These are phyloP conservation scores for Dissoconium aciculare DNA, from an alignment of 2,329 filamentous ascomycete species.

Conservation along the genomic window DNA sequence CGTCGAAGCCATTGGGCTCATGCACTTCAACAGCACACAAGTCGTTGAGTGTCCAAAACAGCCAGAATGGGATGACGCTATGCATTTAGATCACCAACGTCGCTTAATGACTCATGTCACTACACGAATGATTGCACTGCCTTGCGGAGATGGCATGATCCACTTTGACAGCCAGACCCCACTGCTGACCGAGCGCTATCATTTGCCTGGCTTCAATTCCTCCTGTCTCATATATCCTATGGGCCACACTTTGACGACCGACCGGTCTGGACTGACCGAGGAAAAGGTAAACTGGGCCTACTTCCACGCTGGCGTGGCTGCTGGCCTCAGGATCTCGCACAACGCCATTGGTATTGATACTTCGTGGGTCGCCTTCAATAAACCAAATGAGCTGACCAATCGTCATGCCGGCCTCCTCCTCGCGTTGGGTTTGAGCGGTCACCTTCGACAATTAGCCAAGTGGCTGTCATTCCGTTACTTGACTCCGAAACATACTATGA, in stretches of 20 bases:
- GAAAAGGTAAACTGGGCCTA: conserved; percentile 98
- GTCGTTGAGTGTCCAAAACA: conserved; percentile 62
- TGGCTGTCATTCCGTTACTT: conserved; percentile 99
- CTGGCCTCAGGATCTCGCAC: conserved; percentile 77
- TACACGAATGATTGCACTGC: conserved; percentile 73
- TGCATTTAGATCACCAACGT: conserved; percentile 84
- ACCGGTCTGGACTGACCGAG: conserved; percentile 74
- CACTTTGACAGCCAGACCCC: conserved; percentile 80
- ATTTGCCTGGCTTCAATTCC: conserved; percentile 78
- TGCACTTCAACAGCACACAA: conserved; percentile 73
- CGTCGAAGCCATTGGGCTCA: conserved; percentile 65
- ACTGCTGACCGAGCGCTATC: conserved; percentile 80
- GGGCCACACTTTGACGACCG: conserved; percentile 84
- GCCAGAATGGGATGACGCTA: conserved; percentile 67
- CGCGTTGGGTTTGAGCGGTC: conserved; percentile 81
- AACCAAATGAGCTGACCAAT: conserved; percentile 81
- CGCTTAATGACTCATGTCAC: conserved; percentile 76
- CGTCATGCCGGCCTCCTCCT: conserved; percentile 90
- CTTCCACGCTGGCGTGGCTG: conserved; percentile 92
- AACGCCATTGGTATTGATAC: conserved; percentile 89
- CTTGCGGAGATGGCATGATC: conserved; percentile 71
- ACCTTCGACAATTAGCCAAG: conserved; percentile 85
- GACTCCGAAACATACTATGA: conserved; percentile 99
- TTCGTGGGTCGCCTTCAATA: conserved; percentile 98
- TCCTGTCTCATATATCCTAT: conserved; percentile 84